A percentile compares a stretch with the other conserved stretches of the same genome.
Evolutionary conservation across 805 yeast species (phyloP).

Genomic region (Maudiozyma serrabonitensis): DNA sequence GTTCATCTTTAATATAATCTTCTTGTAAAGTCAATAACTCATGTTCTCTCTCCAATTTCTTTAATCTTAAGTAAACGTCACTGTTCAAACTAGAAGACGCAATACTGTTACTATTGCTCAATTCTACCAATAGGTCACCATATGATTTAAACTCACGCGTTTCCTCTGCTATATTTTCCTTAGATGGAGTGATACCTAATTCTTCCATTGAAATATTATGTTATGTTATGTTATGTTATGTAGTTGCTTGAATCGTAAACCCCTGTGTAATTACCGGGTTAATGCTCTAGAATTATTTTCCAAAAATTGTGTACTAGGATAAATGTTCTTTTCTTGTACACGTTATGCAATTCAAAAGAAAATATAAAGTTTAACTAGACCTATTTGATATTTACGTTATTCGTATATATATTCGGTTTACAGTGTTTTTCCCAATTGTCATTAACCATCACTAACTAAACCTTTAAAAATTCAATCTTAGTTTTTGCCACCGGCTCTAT

Average conservation of each 20-base stretch:
- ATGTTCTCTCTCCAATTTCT: conserved; percentile 82
- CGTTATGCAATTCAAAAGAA: too few relatives aligned
- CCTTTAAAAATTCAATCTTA: background rate
- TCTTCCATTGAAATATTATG: conserved; percentile 44
- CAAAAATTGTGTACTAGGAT: too few relatives aligned
- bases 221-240: background rate
- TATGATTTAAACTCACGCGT: conserved; percentile 26
- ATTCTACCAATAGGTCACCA: conserved; percentile 24
- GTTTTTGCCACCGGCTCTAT: background rate
- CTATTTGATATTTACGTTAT: too few relatives aligned
- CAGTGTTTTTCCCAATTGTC: too few relatives aligned
- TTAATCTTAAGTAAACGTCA: conserved; percentile 76
- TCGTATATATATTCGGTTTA: too few relatives aligned
- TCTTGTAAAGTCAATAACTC: conserved; percentile 82
- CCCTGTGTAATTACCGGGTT: too few relatives aligned
- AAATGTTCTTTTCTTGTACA: too few relatives aligned
- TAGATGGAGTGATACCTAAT: conserved; percentile 40
- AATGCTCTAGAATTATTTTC: too few relatives aligned
- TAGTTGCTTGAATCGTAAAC: too few relatives aligned
- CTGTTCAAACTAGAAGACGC: conserved; percentile 24
- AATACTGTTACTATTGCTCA: conserved; percentile 16
- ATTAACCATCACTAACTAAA: background rate
- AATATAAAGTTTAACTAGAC: too few relatives aligned
- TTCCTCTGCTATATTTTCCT: conserved; percentile 27
- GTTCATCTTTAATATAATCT: conserved; percentile 96